Evolutionary conservation across 441 rosid species (phyloP), one percentile per base, ranked within the genome.

Genomic region (Aleurites moluccanus): DNA sequence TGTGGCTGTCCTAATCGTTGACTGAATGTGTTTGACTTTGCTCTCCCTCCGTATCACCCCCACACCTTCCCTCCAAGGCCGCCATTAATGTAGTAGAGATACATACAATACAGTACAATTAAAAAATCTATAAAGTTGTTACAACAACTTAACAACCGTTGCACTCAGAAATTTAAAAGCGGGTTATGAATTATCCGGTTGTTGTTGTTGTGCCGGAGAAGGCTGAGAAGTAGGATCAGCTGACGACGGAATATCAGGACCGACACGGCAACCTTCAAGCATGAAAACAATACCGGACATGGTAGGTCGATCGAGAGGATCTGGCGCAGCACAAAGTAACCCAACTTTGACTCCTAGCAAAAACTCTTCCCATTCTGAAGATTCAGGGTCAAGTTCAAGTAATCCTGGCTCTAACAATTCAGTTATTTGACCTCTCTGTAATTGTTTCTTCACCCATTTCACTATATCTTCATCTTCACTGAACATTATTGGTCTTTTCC

Each of bases 311-410:
- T 92, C 98, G 9, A 87, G 89, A 11, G 97, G 98, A 80, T 93
- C 97, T 0, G 92, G 89, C n/a, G 99, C 96, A 0, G 99, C 88
- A 84, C 98, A 96, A 2, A 96, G 93, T 10, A 96, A 86, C 70
- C 97, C 99, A 1, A 96, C 99, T 90, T 96, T 96, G 14, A 96
- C 87, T 30, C 99, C 98, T 18, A 96, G 87, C 70, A 96, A 78
- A 74, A 96, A 93, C 79, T 96, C 99, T 85, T 93, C 99, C 99
- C 99, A 96, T 80, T 96, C 99, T 0, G 99, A 92, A 53, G 98
- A 91, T 76, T 96, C 99, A 0, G 99, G 97, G 77, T 96, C 99
- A 0, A 96, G 91, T 75, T 96, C 98, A 2, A 96, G 94, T 77
- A 96, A 78, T 0, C 99, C 99, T 1, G 99, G 98, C 35, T 96